Evolutionary conservation across 148 eudicot genomes (phyloP), one percentile per base, ranked within the genome.

Genomic region (Amaranthus cruentus): DNA sequence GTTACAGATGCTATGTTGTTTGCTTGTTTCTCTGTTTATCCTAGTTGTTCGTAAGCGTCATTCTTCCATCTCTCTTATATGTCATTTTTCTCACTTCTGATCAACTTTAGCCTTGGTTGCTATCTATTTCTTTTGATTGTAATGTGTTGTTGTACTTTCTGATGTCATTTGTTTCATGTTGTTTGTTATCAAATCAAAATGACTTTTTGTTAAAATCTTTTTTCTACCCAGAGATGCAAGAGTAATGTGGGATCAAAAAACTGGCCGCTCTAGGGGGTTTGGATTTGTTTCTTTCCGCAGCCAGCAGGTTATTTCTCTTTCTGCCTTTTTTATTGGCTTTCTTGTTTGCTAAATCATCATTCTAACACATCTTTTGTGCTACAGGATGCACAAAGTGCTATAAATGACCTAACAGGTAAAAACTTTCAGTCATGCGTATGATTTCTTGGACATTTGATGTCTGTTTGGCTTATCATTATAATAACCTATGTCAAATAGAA

Each of bases 201-300:
- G 4, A 43, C n/a, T 53, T 57, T 0, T 60, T 44, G 38, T 0
- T 57, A 47, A 43, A 46, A 73, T 51, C 13, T 76, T 48, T 53
- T 43, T 43, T 50, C 6, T n/a, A 73, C 79, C n/a, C 75, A 95
- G 99, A 79, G 99, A 92, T 86, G 99, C 99, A 73, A 95, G 91
- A 78, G 98, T 95, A 62, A 95, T 95, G 99, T 95, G 97, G 99
- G 99, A 95, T 82, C 99, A 90, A 84, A 90, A 92, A 85, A 92
- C 97, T 74, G 96, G 96, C 52, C 92, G 99, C 60, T 95, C 99
- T 15, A 90, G 99, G 82, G 99, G 99, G 59, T 95, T 88, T 86
- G 99, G 99, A 28, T 95, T 95, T 84, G 99, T 95, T 62, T 88
- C 99, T 69, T 95, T 95, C 79, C 88, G 97, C 77, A 83, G 76